Conservation (phyloP, 2,329 filamentous ascomycete genomes). For the Gnomoniopsis smithogilvyi region DNA sequence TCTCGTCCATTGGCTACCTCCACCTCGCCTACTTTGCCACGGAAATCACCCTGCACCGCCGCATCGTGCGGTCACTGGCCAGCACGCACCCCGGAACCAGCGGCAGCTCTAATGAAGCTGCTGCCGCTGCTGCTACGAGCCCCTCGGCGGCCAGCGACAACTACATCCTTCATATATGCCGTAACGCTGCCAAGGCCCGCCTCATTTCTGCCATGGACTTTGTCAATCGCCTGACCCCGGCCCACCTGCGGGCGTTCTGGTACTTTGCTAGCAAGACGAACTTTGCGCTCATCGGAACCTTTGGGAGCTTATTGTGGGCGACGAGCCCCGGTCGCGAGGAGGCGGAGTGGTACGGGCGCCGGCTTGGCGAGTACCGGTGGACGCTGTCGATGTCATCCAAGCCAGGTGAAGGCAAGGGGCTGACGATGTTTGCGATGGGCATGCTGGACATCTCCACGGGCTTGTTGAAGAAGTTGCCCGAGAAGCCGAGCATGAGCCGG, state of each 20-base stretch:
- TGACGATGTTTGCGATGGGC: slow-evolving; percentile 71
- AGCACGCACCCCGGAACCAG: slow-evolving; percentile 31
- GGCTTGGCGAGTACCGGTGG: slow-evolving; percentile 90
- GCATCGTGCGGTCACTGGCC: slow-evolving; percentile 79
- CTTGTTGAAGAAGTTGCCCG: slow-evolving; percentile 65
- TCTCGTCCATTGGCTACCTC: slow-evolving; percentile 69
- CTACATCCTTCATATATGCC: slow-evolving; percentile 88
- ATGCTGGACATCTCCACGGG: slow-evolving; percentile 72
- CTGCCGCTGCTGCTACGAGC: slow-evolving; percentile 3
- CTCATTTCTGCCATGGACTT: slow-evolving; percentile 97
- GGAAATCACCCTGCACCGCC: slow-evolving; percentile 88
- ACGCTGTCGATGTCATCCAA: slow-evolving; percentile 84
- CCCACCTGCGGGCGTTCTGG: slow-evolving; percentile 90
- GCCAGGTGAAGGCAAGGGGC: slow-evolving; percentile 54
- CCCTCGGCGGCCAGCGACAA: slow-evolving; percentile 54
- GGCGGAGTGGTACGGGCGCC: slow-evolving; percentile 84
- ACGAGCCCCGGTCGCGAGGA: slow-evolving; percentile 86
- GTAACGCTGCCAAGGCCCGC: slow-evolving; percentile 87
- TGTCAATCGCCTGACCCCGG: slow-evolving; percentile 84
- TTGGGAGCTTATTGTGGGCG: slow-evolving; percentile 85
- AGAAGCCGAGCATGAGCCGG: slow-evolving; percentile 65
- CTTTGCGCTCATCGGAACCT: slow-evolving; percentile 92
- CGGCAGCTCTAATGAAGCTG: slow-evolving; percentile 19
- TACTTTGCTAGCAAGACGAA: slow-evolving; percentile 85
- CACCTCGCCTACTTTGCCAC: slow-evolving; percentile 92